Percentiles rank a stretch among this genome's conserved stretches.
These are phyloP conservation scores for Penicillium sp. DNA, from an alignment of 2,329 filamentous ascomycete species.

Conservation along the genomic window DNA sequence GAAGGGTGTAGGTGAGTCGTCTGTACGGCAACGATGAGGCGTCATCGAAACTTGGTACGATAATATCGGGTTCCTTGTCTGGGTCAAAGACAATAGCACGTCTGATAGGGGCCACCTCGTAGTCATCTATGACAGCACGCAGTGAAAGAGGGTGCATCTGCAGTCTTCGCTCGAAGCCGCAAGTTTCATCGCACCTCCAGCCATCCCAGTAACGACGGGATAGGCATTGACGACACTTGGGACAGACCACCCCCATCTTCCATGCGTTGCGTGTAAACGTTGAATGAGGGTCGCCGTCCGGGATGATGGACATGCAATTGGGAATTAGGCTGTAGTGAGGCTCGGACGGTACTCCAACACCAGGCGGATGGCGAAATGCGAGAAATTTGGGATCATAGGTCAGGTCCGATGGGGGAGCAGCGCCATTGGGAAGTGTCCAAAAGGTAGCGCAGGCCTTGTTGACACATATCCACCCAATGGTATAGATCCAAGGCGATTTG, in stretches of 20 bases:
- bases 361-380: constrained; percentile 55
- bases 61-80: constrained; percentile 19
- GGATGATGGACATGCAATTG: constrained; percentile 45
- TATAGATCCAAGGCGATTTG: constrained; percentile 41
- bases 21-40: constrained; percentile 36
- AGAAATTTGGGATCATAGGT: constrained; percentile 65
- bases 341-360: constrained; percentile 34
- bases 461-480: constrained; percentile 65
- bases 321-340: constrained; percentile 47
- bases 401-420: constrained; percentile 35
- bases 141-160: constrained; percentile 34
- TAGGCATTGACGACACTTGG: constrained; percentile 65
- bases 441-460: constrained; percentile 57
- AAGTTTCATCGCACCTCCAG: constrained; percentile 63
- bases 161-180: constrained; percentile 51
- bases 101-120: constrained; percentile 36
- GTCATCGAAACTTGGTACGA: constrained; percentile 37
- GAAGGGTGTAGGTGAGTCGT: constrained; percentile 40
- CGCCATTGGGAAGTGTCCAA: constrained; percentile 54
- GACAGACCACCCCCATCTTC: constrained; percentile 69
- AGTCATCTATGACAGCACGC: constrained; percentile 37
- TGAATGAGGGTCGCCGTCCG: constrained; percentile 40
- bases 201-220: constrained; percentile 64
- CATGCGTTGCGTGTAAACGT: constrained; percentile 60
- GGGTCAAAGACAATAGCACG: constrained; percentile 32